Evolutionary conservation across 2,329 filamentous ascomycete genomes (phyloP).

Genomic region (Ophiostoma ulmi): DNA sequence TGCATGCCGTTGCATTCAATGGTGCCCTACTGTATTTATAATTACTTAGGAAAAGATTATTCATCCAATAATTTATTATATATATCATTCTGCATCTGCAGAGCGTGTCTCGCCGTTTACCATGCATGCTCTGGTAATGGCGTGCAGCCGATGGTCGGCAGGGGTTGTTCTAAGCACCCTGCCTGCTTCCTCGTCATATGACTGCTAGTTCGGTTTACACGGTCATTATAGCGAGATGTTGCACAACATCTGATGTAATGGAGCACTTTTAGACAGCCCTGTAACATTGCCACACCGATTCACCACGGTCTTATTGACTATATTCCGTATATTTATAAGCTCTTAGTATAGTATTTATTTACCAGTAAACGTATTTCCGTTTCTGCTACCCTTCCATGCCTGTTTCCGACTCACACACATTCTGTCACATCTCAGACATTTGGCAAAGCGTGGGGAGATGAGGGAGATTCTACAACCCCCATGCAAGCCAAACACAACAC

Average conservation of each 20-base stretch:
- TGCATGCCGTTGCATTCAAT: background rate
- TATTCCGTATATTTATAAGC: background rate
- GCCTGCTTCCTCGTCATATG: too few relatives aligned
- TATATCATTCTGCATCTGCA: background rate
- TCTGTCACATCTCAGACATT: conserved; percentile 5
- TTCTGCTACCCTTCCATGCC: background rate
- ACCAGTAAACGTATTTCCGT: background rate
- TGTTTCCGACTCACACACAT: background rate
- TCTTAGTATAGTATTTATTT: background rate
- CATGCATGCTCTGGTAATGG: conserved; percentile 3
- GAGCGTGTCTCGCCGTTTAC: background rate
- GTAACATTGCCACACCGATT: background rate
- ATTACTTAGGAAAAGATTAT: too few relatives aligned
- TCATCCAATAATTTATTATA: background rate
- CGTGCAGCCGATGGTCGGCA: conserved; percentile 14
- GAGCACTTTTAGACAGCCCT: background rate
- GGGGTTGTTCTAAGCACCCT: background rate
- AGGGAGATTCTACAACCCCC: conserved; percentile 10
- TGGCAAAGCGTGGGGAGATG: conserved; percentile 11
- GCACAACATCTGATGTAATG: background rate
- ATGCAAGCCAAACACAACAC: conserved; percentile 8
- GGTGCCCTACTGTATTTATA: background rate
- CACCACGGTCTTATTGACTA: background rate
- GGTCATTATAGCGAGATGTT: background rate
- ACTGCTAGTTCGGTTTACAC: background rate